Percentiles rank a stretch among this genome's conserved stretches.
phyloP scores from a whole-genome alignment of 2,329 filamentous ascomycete genomes.

The Monosporascus sp. region DNA sequence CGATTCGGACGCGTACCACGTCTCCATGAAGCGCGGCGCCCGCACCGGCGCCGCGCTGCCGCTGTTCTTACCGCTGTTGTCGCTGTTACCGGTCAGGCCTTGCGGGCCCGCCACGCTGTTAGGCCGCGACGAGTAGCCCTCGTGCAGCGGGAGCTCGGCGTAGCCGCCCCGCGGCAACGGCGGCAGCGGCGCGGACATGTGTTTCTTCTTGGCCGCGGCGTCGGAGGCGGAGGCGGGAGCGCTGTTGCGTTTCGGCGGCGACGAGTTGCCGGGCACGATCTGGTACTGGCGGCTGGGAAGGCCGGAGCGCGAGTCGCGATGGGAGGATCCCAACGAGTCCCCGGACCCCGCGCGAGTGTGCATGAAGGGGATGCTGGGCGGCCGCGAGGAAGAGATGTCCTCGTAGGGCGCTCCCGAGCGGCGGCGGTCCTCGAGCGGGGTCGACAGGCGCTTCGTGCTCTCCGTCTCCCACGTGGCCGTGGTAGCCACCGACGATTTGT shows the following conservation, averaged over 20 bases:
- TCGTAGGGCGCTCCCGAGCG: constrained; percentile 41
- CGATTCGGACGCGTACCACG: constrained; percentile 50
- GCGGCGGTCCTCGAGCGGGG: constrained; percentile 35
- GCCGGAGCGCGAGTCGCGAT: constrained; percentile 47
- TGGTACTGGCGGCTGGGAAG: constrained; percentile 54
- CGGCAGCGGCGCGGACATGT: constrained; percentile 34
- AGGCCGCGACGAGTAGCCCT: constrained; percentile 26
- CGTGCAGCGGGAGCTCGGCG: constrained; percentile 42
- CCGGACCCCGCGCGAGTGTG: constrained; percentile 66
- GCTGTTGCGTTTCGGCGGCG: constrained; percentile 34
- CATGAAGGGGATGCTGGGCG: constrained; percentile 67
- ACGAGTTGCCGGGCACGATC: constrained; percentile 31
- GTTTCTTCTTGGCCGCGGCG: constrained; percentile 31
- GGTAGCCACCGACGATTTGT: constrained; percentile 53
- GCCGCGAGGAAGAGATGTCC: constrained; percentile 33
- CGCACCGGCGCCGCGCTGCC: constrained; percentile 31
- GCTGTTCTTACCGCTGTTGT: constrained; percentile 10
- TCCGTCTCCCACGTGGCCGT: constrained; percentile 35
- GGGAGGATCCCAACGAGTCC: constrained; percentile 47
- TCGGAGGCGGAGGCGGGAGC: constrained; percentile 36
- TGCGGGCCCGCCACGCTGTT: constrained; percentile 12
- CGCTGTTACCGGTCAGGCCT: constrained; percentile 3
- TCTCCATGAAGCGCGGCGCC: constrained; percentile 45
- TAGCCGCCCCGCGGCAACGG: constrained; percentile 40
- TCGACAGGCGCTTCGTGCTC: constrained; percentile 57